Evolutionary conservation across 176 grass and related monocot genomes (phyloP).

Genomic region (bread wheat (Triticum aestivum)): DNA sequence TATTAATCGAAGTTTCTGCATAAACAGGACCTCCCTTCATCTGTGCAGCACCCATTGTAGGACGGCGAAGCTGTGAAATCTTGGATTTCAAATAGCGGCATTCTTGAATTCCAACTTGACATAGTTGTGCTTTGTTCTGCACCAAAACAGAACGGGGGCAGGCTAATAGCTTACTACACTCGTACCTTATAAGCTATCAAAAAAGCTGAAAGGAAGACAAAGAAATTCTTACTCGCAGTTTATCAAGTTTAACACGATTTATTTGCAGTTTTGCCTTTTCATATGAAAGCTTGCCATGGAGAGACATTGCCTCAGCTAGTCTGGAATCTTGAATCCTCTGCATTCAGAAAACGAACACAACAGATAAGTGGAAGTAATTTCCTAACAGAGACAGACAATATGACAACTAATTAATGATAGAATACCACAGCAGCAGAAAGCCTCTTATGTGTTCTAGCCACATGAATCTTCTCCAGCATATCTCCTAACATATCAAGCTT

Average conservation of each 20-base stretch:
- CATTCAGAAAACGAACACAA: slow-evolving; percentile 40
- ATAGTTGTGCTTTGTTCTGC: slow-evolving; percentile 55
- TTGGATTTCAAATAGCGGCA: slow-evolving; percentile 67
- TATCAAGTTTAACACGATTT: slow-evolving; percentile 64
- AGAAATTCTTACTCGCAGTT: slow-evolving; percentile 55
- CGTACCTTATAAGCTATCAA: slow-evolving; percentile 25
- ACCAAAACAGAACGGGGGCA: slow-evolving; percentile 33
- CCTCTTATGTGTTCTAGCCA: slow-evolving; percentile 56
- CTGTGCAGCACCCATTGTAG: slow-evolving; percentile 23
- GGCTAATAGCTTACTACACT: slow-evolving; percentile 19
- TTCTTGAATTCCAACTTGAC: slow-evolving; percentile 46
- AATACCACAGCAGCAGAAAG: slow-evolving; percentile 78
- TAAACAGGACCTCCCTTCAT: slow-evolving; percentile 31
- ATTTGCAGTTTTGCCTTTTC: slow-evolving; percentile 73
- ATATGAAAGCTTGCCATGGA: slow-evolving; percentile 69
- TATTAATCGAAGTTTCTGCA: slow-evolving; percentile 11
- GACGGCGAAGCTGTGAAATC: slow-evolving; percentile 46
- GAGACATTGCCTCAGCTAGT: slow-evolving; percentile 57
- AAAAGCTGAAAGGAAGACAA: not conserved
- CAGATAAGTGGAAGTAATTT: slow-evolving; percentile 29
- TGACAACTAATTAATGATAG: slow-evolving; percentile 30
- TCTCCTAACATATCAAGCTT: slow-evolving; percentile 64
- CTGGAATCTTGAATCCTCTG: slow-evolving; percentile 66
- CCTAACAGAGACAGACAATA: slow-evolving; percentile 38
- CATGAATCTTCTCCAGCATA: slow-evolving; percentile 57